Percentiles rank a stretch among this genome's conserved stretches.
phyloP scores from a whole-genome alignment of 805 yeast genomes.

The Candida montana region DNA sequence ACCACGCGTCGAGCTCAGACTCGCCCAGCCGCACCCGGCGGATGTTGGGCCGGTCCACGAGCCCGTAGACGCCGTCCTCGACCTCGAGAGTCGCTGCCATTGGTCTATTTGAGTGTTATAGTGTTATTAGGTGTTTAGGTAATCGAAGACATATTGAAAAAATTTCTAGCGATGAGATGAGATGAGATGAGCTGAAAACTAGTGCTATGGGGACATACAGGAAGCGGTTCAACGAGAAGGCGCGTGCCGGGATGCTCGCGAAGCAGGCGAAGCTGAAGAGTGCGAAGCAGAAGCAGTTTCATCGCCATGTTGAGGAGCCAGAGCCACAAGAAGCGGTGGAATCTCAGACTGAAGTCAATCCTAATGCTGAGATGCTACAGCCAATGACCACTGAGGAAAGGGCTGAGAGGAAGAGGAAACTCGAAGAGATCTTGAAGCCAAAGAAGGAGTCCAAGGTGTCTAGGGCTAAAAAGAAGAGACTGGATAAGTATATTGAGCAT shows the following conservation, averaged over 20 bases:
- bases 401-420: slow-evolving; percentile 55
- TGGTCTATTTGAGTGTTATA: not conserved
- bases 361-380: slow-evolving; percentile 56
- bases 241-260: slow-evolving; percentile 77
- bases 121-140: too few species aligned
- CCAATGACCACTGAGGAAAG: slow-evolving; percentile 65
- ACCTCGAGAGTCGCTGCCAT: slow-evolving; percentile 24
- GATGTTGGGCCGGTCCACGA: slow-evolving; percentile 58
- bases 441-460: slow-evolving; percentile 64
- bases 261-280: slow-evolving; percentile 65
- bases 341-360: slow-evolving; percentile 29
- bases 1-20: slow-evolving; percentile 75
- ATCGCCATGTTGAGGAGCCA: slow-evolving; percentile 39
- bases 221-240: slow-evolving; percentile 77
- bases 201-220: slow-evolving; percentile 87
- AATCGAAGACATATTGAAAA: too few species aligned
- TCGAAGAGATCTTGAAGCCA: slow-evolving; percentile 55
- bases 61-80: slow-evolving; percentile 51
- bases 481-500: slow-evolving; percentile 90
- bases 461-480: slow-evolving; percentile 64
- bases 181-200: not conserved
- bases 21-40: slow-evolving; percentile 61
- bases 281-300: slow-evolving; percentile 66
- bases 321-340: slow-evolving; percentile 24
- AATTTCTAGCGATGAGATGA: not conserved